Evolutionary conservation across 805 yeast genomes (phyloP), one percentile per base, ranked within the genome.

Genomic region (Suhomyces emberorum): DNA sequence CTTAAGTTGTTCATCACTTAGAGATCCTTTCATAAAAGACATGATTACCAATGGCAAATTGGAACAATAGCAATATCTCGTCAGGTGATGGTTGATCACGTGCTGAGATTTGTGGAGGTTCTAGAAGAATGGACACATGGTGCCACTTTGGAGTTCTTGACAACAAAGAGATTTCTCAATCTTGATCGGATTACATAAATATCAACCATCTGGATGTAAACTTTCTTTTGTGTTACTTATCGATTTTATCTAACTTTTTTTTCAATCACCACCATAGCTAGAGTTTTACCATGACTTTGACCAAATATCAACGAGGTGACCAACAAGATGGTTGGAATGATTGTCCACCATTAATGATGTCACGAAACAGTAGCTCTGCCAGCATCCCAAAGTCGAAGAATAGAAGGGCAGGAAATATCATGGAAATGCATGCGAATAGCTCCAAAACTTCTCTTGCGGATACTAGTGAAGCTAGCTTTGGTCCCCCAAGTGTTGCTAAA

Each of bases 241-340:
- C n/a, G n/a, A n/a, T n/a, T n/a, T n/a, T n/a, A n/a, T n/a, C n/a
- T n/a, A n/a, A n/a, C n/a, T n/a, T n/a, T n/a, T n/a, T n/a, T n/a
- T n/a, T n/a, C n/a, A n/a, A n/a, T n/a, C n/a, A n/a, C n/a, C n/a
- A n/a, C n/a, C n/a, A n/a, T n/a, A n/a, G n/a, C n/a, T n/a, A n/a
- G n/a, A n/a, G n/a, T n/a, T n/a, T n/a, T n/a, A 33, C 30, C 32
- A 59, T 57, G 59, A 51, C 62, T 19, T 38, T 63, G 35, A 61
- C 69, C 3, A 63, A 57, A 29, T 57, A 51, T 44, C 72, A 65
- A 41, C 36, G 63, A 30, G 70, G 70, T 2, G 69, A 57, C 25
- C 48, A 53, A 20, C 61, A 62, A 47, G 66, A 60, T 41, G 83
- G 83, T 10, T 79, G 83, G 83, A 79, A 79, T 48, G 85, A 79